Base-by-base conservation (phyloP, 2,329 filamentous ascomycete genomes). In the Saccharata proteae region DNA sequence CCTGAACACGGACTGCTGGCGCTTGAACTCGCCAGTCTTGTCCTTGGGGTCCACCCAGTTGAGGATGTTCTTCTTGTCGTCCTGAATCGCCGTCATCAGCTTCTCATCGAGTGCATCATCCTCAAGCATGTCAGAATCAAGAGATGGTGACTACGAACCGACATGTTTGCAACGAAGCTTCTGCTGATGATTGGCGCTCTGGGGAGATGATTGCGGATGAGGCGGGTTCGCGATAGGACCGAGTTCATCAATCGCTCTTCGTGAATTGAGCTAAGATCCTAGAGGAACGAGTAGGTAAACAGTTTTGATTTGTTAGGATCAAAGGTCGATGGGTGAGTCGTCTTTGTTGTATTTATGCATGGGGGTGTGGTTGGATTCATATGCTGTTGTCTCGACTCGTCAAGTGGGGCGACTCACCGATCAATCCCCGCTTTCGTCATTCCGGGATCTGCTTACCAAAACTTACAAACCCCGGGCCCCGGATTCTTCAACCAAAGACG, bases 11-110 rank as follows among this genome's bases (percentile, higher is more conserved):
- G 82, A 90, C 40, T 69, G 67, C 54, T 85, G 81, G 39, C 88
- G 78, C 64, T 93, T 93, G 69, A 93, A 96, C 59, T 94, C 85
- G 57, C 88, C 88, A 12, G 74, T 72, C 51, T 74, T 80, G 62
- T 90, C 82, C 45, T 67, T 67, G 26, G 73, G 77, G 40, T 74
- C 67, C 31, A 90, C 84, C 84, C 84, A 93, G 48, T 88, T 74
- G 26, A 84, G 86, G 53, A 93, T 83, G 13, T 46, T 40, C 32
- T 49, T 40, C 24, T 38, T 38, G 6, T 20, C 11, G 4, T 34
- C 10, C 4, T 7, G 20, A 11, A n/a, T 10, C 18, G 23, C 6
- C 33, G 28, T 14, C 4, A 25, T 16, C n/a, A 17, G 29, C 25
- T 31, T 29, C 34, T 12, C 17, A 23, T 26, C 24, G 24, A 15